Conservation (phyloP, 176 grass and related monocot species). For the Panicum miliaceum region DNA sequence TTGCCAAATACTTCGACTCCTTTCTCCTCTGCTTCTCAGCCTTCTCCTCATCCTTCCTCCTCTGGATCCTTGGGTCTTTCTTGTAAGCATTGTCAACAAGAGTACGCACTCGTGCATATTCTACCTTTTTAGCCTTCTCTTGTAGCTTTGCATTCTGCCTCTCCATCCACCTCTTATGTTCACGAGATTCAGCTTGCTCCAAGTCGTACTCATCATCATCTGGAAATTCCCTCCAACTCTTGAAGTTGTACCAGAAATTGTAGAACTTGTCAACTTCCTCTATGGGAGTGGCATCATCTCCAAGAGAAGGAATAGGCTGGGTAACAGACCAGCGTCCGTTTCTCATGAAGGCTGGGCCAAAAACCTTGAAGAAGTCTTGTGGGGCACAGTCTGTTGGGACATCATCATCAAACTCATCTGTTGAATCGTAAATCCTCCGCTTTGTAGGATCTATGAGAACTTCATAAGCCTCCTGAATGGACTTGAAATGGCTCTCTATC, state of each 20-base stretch:
- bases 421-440: slow-evolving; percentile 95
- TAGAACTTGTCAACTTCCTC: slow-evolving; percentile 87
- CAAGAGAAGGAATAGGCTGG: slow-evolving; percentile 79
- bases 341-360: slow-evolving; percentile 94
- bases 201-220: slow-evolving; percentile 93
- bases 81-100: slow-evolving; percentile 95
- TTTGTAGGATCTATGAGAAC: slow-evolving; percentile 91
- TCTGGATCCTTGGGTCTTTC: slow-evolving; percentile 88
- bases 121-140: slow-evolving; percentile 87
- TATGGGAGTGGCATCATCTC: slow-evolving; percentile 71
- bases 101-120: slow-evolving; percentile 70
- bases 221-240: slow-evolving; percentile 97
- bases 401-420: slow-evolving; percentile 99
- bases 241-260: slow-evolving; percentile 94
- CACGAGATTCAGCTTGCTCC: slow-evolving; percentile 97
- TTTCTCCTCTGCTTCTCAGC: slow-evolving; percentile 87
- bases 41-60: slow-evolving; percentile 90
- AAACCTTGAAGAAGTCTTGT: slow-evolving; percentile 97
- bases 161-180: slow-evolving; percentile 99
- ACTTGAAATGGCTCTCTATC: slow-evolving; percentile 94
- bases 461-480: slow-evolving; percentile 93
- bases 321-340: slow-evolving; percentile 89
- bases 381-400: slow-evolving; percentile 89
- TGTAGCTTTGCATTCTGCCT: slow-evolving; percentile 87
- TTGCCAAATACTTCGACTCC: slow-evolving; percentile 81